Percentiles rank a stretch among this genome's conserved stretches.
Evolutionary conservation across 257 asterid species (phyloP).

Genomic region (Jacaranda mimosifolia): DNA sequence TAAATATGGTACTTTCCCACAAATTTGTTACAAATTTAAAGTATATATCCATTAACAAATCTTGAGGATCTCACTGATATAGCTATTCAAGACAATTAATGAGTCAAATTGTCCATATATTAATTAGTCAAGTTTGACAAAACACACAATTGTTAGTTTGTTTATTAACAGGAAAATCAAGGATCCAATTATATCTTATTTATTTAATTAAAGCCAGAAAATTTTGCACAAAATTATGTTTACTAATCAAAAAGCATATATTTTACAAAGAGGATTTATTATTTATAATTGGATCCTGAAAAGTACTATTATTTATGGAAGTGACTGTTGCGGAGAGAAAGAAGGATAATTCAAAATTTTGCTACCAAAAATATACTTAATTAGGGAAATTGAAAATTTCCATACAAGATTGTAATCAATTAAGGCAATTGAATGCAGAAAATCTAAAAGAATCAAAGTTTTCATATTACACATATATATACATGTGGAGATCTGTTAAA

Average conservation of each 20-base stretch:
- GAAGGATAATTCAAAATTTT: background rate
- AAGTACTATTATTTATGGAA: background rate
- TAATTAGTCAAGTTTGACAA: conserved; percentile 4
- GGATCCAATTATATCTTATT: background rate
- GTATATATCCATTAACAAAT: background rate
- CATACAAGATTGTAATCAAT: background rate
- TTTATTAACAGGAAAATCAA: no score
- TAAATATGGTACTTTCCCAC: no score
- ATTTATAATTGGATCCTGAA: background rate
- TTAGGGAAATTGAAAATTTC: background rate
- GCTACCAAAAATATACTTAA: background rate
- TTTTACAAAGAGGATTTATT: background rate
- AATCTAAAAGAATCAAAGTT: background rate
- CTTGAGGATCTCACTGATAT: background rate
- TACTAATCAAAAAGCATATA: background rate
- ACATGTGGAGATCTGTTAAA: background rate
- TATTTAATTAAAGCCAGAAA: background rate
- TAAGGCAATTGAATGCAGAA: background rate
- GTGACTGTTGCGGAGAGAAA: background rate
- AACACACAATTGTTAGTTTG: background rate
- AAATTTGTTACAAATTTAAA: no score
- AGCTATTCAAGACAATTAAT: background rate
- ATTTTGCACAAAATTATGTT: background rate
- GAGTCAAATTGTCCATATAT: background rate
- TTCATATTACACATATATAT: background rate